A percentile compares a stretch with the other conserved stretches of the same genome.
These are phyloP conservation scores for Fimicolochytrium jonesii DNA, from an alignment of 192 early-diverging fungal species.

Conservation along the genomic window DNA sequence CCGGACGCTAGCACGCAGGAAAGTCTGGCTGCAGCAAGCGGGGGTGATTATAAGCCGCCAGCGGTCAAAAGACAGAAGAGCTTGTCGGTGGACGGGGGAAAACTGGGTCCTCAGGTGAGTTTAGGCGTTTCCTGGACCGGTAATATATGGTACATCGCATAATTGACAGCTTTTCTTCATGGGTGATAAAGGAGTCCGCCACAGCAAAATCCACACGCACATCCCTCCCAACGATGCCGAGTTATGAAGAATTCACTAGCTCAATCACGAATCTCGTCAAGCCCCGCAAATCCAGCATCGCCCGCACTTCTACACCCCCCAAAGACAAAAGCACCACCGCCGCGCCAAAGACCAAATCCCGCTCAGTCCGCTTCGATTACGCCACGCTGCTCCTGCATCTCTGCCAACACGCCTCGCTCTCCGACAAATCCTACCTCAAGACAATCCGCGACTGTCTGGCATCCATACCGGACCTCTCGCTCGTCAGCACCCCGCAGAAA, in stretches of 20 bases:
- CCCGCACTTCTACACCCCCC: constrained; percentile 2
- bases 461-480: neutral
- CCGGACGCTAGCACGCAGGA: too few species aligned
- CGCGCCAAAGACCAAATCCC: constrained; percentile 7
- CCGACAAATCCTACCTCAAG: constrained; percentile 8
- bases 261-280: neutral
- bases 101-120: too few species aligned
- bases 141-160: too few species aligned
- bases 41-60: too few species aligned
- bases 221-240: too few species aligned
- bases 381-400: constrained; percentile 37
- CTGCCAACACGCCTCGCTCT: constrained; percentile 27
- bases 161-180: too few species aligned
- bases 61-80: too few species aligned
- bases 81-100: constrained; percentile 11
- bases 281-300: constrained; percentile 6
- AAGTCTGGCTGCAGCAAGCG: too few species aligned
- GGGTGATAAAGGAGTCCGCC: too few species aligned
- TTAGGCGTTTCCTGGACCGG: too few species aligned
- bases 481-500: constrained; percentile 39
- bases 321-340: neutral
- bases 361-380: constrained; percentile 31
- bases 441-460: constrained; percentile 1
- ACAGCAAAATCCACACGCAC: too few species aligned
- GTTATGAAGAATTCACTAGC: neutral